Evolutionary conservation across 2,329 filamentous ascomycete genomes (phyloP), one percentile per base, ranked within the genome.

Genomic region (Rachicladosporium sp.): DNA sequence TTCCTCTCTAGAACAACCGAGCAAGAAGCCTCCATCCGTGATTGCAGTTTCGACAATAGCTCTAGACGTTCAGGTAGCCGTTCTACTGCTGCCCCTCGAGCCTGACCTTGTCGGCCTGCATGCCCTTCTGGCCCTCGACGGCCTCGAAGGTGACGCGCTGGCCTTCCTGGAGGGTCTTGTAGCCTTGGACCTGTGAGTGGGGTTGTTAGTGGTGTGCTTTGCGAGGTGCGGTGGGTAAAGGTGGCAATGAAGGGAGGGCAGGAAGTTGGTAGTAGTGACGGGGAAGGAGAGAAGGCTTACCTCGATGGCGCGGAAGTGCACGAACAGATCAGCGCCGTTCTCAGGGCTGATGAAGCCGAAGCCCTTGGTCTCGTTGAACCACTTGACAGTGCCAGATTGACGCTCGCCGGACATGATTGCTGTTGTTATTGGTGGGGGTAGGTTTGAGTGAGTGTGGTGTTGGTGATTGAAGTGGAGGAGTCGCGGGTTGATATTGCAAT

Each of bases 221-320:
- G 6, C 6, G 4, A 3, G 4, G 15, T 4, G 6, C 32, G 29
- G 29, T 8, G 12, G 3, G 12, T 9, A n/a, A 5, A 9, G 32
- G 6, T 34, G 32, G n/a, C n/a, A n/a, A n/a, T n/a, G n/a, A n/a
- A n/a, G n/a, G n/a, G n/a, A n/a, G n/a, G n/a, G n/a, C n/a, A n/a
- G n/a, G n/a, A n/a, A n/a, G n/a, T n/a, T n/a, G n/a, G n/a, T n/a
- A n/a, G n/a, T n/a, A n/a, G n/a, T n/a, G n/a, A n/a, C n/a, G n/a
- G n/a, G n/a, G n/a, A n/a, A n/a, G n/a, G n/a, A n/a, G n/a, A n/a
- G n/a, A n/a, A n/a, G n/a, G n/a, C 37, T 10, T 36, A 41, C 38
- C 38, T 41, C 38, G 30, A 41, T 41, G 34, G 38, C 38, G 38
- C 38, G 38, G 38, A 41, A 41, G 38, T 41, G 38, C 11, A 41